These are phyloP conservation scores for Aspergillus costaricaensis DNA, from an alignment of 2,329 filamentous ascomycete genomes.

Conservation along the genomic window DNA sequence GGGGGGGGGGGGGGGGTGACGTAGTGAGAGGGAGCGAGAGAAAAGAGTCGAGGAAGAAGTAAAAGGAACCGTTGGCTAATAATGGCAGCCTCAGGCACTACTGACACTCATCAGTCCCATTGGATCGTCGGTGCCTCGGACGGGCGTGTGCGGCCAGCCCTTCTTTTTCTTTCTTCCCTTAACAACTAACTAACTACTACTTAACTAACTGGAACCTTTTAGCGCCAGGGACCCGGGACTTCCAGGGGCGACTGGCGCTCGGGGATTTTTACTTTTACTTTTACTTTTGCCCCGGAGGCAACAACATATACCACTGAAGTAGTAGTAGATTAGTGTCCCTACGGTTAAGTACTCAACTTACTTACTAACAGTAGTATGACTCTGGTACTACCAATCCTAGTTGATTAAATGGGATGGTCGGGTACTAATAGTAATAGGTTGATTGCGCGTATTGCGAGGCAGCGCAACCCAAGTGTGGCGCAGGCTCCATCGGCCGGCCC, in stretches of 20 bases:
- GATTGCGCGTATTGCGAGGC: conserved; percentile 20
- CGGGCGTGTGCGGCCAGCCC: not conserved
- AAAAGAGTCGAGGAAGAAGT: too few species aligned
- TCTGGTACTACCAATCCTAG: not conserved
- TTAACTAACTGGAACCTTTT: not conserved
- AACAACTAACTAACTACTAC: too few species aligned
- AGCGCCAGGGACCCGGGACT: not conserved
- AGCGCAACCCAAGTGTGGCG: conserved; percentile 25
- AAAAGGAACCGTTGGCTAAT: not conserved
- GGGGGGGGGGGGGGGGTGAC: not conserved
- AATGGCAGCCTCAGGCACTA: not conserved
- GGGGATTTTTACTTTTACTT: not conserved
- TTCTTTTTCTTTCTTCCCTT: too few species aligned
- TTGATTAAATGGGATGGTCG: not conserved
- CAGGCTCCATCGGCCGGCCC: conserved; percentile 21
- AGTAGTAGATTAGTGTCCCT: not conserved
- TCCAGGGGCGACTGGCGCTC: not conserved
- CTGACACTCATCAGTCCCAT: not conserved
- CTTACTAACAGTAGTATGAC: too few species aligned
- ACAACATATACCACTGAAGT: not conserved
- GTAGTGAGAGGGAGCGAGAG: not conserved
- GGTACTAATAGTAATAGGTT: conserved; percentile 2
- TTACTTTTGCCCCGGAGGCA: not conserved
- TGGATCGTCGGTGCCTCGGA: not conserved
- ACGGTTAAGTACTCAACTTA: not conserved